Percentiles rank a stretch among this genome's conserved stretches.
These are phyloP conservation scores for Coniophora puteana DNA, from an alignment of 1,284 basidiomycete species.

Conservation along the genomic window DNA sequence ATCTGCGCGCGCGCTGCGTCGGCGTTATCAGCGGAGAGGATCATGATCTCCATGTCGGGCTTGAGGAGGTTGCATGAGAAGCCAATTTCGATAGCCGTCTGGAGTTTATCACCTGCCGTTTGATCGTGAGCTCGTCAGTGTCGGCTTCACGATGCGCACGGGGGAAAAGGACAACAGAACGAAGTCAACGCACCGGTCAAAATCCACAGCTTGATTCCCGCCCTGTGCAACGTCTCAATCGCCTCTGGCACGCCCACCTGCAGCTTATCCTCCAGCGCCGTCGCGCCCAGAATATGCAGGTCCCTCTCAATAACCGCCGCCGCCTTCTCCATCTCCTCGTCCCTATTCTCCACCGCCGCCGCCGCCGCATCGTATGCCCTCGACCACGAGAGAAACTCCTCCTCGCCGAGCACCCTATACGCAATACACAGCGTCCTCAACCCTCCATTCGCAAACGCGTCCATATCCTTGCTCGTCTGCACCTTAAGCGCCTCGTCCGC, in stretches of 20 bases:
- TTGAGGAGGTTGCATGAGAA: slow-evolving; percentile 93
- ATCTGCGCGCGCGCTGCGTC: slow-evolving; percentile 83
- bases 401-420: slow-evolving; percentile 75
- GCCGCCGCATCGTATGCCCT: slow-evolving; percentile 79
- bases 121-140: neutral
- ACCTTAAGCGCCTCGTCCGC: slow-evolving; percentile 77
- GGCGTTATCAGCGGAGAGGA: slow-evolving; percentile 81
- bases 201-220: slow-evolving; percentile 98
- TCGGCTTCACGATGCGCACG: no score
- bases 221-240: slow-evolving; percentile 87
- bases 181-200: slow-evolving; percentile 60
- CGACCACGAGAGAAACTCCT: slow-evolving; percentile 86
- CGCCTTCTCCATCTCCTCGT: slow-evolving; percentile 88
- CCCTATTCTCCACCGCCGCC: slow-evolving; percentile 73
- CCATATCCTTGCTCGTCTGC: slow-evolving; percentile 83
- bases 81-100: slow-evolving; percentile 96
- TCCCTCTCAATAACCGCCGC: slow-evolving; percentile 83
- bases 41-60: slow-evolving; percentile 94
- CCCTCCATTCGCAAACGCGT: slow-evolving; percentile 90
- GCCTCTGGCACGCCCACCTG: slow-evolving; percentile 97
- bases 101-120: slow-evolving; percentile 83
- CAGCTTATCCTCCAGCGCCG: slow-evolving; percentile 94
- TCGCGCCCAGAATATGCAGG: slow-evolving; percentile 85
- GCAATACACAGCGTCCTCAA: slow-evolving; percentile 91
- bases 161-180: neutral